These are phyloP conservation scores for Fusarium scirpi DNA, from an alignment of 2,329 filamentous ascomycete genomes.

Conservation along the genomic window DNA sequence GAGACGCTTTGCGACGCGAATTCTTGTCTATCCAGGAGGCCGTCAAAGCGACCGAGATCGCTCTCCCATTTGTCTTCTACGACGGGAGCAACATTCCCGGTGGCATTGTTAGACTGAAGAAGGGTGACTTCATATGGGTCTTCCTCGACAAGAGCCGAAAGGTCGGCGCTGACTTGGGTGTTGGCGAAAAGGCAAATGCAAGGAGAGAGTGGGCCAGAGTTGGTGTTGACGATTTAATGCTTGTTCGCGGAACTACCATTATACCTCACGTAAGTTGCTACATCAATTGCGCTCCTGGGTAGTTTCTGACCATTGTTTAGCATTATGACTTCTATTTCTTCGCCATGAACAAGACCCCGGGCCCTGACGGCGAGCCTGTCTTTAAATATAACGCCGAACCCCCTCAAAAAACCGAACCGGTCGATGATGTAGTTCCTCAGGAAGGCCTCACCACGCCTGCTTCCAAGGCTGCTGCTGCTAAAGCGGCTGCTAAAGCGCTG, in stretches of 20 bases:
- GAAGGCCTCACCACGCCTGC: constrained; percentile 48
- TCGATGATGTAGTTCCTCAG: constrained; percentile 3
- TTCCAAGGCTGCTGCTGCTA: constrained; percentile 54
- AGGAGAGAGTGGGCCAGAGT: constrained; percentile 90
- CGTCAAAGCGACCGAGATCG: constrained; percentile 89
- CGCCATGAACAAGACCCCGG: constrained; percentile 85
- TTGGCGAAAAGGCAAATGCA: constrained; percentile 74
- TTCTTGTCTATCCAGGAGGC: constrained; percentile 86
- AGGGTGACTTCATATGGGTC: constrained; percentile 92
- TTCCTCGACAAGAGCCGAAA: constrained; percentile 93
- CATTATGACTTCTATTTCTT: constrained; percentile 99
- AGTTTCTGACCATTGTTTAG: constrained; percentile 59
- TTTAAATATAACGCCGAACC: constrained; percentile 78
- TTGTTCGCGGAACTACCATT: constrained; percentile 90
- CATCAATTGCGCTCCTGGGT: constrained; percentile 5
- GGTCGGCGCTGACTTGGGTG: constrained; percentile 84
- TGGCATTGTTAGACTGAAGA: constrained; percentile 86
- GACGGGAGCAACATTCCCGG: constrained; percentile 92
- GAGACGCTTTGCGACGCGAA: constrained; percentile 83
- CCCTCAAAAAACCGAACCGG: constrained; percentile 52
- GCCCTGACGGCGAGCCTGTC: constrained; percentile 76
- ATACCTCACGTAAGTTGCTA: constrained; percentile 84
- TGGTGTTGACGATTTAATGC: constrained; percentile 93
- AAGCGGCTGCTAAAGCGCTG: constrained; percentile 54
- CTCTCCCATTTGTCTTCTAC: constrained; percentile 96